These are phyloP conservation scores for Leccinum imitatum DNA, from an alignment of 768 basidiomycete genomes.

Conservation along the genomic window DNA sequence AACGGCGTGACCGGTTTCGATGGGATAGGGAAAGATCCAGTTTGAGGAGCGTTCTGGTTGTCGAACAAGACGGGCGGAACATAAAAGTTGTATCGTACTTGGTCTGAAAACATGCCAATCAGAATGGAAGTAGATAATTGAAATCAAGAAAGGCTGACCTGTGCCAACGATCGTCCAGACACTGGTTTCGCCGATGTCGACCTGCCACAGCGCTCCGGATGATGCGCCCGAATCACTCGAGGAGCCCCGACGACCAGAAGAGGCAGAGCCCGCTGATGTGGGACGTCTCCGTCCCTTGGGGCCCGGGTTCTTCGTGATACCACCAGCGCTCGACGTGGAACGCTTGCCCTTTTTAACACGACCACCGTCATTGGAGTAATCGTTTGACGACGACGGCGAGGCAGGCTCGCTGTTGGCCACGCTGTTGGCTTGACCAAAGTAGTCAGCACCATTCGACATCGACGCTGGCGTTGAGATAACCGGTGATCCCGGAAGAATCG, in stretches of 20 bases:
- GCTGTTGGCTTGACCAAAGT: constrained; percentile 50
- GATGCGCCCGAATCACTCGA: constrained; percentile 66
- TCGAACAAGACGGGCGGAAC: constrained; percentile 84
- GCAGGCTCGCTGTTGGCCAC: constrained; percentile 68
- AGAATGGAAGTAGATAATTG: constrained; percentile 10
- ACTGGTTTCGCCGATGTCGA: constrained; percentile 91
- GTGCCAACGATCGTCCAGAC: constrained; percentile 95
- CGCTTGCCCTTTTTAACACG: constrained; percentile 80
- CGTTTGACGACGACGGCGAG: constrained; percentile 58
- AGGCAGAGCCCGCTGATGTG: constrained; percentile 71
- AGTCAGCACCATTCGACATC: constrained; percentile 53
- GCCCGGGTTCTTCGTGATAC: constrained; percentile 34
- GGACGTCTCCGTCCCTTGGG: constrained; percentile 65
- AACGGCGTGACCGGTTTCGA: constrained; percentile 83
- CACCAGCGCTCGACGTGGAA: constrained; percentile 67
- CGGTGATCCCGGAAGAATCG: constrained; percentile 68
- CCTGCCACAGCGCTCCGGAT: constrained; percentile 82
- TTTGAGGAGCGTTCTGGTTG: constrained; percentile 69
- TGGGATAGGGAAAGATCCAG: constrained; percentile 74
- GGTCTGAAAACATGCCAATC: constrained; percentile 49
- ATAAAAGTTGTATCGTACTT: constrained; percentile 92
- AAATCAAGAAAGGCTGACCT: constrained; percentile 43
- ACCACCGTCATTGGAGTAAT: constrained; percentile 79
- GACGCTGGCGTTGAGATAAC: constrained; percentile 62
- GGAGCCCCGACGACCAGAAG: constrained; percentile 65